phyloP scores from a whole-genome alignment of 2,329 filamentous ascomycete genomes.

The Bipolaris gigantea region DNA sequence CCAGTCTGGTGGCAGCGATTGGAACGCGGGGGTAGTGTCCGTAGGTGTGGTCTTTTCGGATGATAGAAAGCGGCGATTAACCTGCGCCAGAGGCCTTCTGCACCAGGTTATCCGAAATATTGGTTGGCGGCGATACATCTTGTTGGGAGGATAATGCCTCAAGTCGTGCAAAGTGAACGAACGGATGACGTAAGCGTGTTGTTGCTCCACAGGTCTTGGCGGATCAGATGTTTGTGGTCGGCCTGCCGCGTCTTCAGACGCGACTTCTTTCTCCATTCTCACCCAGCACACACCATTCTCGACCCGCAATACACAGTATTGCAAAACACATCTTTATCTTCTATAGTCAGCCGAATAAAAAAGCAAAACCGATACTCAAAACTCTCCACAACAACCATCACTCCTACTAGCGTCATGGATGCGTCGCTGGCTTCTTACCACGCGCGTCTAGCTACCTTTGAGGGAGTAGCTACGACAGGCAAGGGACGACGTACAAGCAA shows the following conservation, averaged over 20 bases:
- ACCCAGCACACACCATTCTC: conserved; percentile 8
- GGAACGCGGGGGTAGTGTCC: conserved; percentile 23
- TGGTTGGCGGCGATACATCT: conserved; percentile 39
- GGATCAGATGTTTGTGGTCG: conserved; percentile 12
- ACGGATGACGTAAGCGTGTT: conserved; percentile 31
- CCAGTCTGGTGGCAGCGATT: conserved; percentile 62
- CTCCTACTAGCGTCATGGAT: conserved; percentile 28
- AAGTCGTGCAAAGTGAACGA: conserved; percentile 23
- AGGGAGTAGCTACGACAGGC: conserved; percentile 59
- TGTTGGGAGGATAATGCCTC: conserved; percentile 26
- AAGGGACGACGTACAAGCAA: conserved; percentile 72
- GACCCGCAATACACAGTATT: conserved; percentile 3
- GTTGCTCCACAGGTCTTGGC: conserved; percentile 9
- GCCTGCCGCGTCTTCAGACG: conserved; percentile 14
- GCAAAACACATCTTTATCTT: not conserved
- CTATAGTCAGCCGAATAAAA: not conserved
- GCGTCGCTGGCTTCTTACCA: conserved; percentile 64
- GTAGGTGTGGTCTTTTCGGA: conserved; percentile 28
- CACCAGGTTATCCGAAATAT: conserved; percentile 33
- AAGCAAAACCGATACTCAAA: not conserved
- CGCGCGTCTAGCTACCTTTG: conserved; percentile 80
- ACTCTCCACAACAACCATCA: not conserved
- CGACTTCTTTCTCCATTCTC: conserved; percentile 15
- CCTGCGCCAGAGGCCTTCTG: conserved; percentile 26
- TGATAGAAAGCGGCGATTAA: conserved; percentile 30